These are phyloP conservation scores for Saksenaea vasiformis DNA, from an alignment of 371 early-diverging fungal genomes.

Conservation along the genomic window DNA sequence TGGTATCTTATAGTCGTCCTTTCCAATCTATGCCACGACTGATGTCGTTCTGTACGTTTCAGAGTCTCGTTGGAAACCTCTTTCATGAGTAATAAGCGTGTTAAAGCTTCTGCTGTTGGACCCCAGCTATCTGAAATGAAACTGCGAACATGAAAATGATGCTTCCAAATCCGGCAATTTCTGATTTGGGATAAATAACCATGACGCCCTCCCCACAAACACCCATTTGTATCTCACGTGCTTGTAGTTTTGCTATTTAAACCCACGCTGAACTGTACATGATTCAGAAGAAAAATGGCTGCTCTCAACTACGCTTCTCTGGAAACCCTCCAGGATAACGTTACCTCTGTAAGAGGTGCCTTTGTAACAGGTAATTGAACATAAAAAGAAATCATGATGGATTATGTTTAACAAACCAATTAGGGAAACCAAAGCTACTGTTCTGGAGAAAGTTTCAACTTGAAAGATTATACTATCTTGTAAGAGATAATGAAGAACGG, in stretches of 20 bases:
- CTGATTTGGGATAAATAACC: neutral
- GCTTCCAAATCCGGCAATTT: neutral
- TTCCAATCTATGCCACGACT: no score
- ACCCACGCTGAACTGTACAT: neutral
- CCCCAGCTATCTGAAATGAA: neutral
- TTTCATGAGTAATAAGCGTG: no score
- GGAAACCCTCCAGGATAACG: constrained; percentile 21
- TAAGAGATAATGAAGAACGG: constrained; percentile 67
- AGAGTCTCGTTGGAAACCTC: no score
- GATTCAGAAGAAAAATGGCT: neutral
- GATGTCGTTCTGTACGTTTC: no score
- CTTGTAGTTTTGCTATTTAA: neutral
- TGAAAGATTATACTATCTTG: constrained; percentile 57
- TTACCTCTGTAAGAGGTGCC: constrained; percentile 16
- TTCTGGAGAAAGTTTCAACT: constrained; percentile 69
- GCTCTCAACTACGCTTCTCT: constrained; percentile 13
- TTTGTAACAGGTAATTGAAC: constrained; percentile 25
- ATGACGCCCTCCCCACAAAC: neutral
- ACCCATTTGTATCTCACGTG: neutral
- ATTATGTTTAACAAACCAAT: constrained; percentile 23
- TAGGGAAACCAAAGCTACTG: constrained; percentile 32
- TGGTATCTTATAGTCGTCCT: no score
- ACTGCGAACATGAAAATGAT: neutral
- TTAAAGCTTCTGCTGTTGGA: neutral
- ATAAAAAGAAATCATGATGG: constrained; percentile 28